These are phyloP conservation scores for Mortierella sp. DNA, from an alignment of 371 early-diverging fungal species.

Conservation along the genomic window DNA sequence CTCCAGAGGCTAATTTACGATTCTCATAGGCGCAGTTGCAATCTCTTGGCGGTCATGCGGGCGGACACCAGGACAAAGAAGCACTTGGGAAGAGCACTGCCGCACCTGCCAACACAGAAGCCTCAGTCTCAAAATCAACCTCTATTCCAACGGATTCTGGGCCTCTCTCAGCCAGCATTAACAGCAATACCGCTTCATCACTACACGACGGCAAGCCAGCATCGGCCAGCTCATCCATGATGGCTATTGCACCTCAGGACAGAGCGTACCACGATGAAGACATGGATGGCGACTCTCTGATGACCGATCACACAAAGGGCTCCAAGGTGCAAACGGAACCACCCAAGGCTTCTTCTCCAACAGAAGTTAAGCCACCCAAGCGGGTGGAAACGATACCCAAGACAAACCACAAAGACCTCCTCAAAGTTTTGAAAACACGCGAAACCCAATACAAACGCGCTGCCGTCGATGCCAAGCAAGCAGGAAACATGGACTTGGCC, in stretches of 20 bases:
- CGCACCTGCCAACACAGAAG: neutral
- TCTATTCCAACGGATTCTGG: slow-evolving; percentile 9
- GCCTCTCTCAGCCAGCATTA: neutral
- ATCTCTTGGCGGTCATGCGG: slow-evolving; percentile 39
- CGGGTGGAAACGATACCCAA: slow-evolving; percentile 28
- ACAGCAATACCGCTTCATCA: neutral
- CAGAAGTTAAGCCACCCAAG: slow-evolving; percentile 17
- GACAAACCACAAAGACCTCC: slow-evolving; percentile 30
- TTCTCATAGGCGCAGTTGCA: slow-evolving; percentile 43
- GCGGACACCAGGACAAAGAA: slow-evolving; percentile 13
- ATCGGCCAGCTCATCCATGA: slow-evolving; percentile 47
- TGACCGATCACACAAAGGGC: slow-evolving; percentile 18
- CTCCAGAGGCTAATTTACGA: neutral
- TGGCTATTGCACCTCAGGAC: slow-evolving; percentile 47
- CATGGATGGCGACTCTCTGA: slow-evolving; percentile 30
- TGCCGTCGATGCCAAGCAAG: slow-evolving; percentile 32
- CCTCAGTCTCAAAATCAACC: slow-evolving; percentile 5
- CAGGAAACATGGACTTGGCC: slow-evolving; percentile 38
- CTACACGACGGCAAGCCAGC: slow-evolving; percentile 7
- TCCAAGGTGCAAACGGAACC: neutral
- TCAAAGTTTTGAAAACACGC: slow-evolving; percentile 35
- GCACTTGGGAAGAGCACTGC: neutral
- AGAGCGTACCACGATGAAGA: slow-evolving; percentile 28
- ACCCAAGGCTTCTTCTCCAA: neutral
- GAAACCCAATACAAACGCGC: slow-evolving; percentile 47